A percentile compares a stretch with the other conserved stretches of the same genome.
Conservation (phyloP, 2,329 filamentous ascomycete species). For the Huntiella abstrusa region DNA sequence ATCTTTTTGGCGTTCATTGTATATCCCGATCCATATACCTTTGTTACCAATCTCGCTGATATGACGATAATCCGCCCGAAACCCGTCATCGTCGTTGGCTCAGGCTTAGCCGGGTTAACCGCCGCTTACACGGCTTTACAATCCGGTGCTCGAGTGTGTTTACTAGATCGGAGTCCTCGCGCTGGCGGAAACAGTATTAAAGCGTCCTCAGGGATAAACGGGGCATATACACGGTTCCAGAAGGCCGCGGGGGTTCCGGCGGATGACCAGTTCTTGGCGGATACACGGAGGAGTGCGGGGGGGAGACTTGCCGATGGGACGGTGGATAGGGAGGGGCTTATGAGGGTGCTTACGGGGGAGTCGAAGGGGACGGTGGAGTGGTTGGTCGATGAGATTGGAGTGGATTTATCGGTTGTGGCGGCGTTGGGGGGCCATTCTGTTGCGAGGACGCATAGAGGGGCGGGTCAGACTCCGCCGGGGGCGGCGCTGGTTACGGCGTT, state of each 20-base stretch:
- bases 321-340: constrained; percentile 24
- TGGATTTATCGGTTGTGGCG: constrained; percentile 39
- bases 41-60: no score
- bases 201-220: constrained; percentile 48
- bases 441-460: constrained; percentile 37
- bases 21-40: not conserved
- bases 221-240: constrained; percentile 39
- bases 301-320: constrained; percentile 15
- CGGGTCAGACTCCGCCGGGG: constrained; percentile 36
- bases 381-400: constrained; percentile 35
- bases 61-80: constrained; percentile 1
- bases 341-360: constrained; percentile 27
- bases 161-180: constrained; percentile 40
- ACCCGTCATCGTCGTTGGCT: constrained; percentile 41
- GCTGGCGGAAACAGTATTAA: constrained; percentile 49
- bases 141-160: constrained; percentile 30
- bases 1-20: not conserved
- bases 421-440: constrained; percentile 39
- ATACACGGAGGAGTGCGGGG: constrained; percentile 40
- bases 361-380: constrained; percentile 34
- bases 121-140: constrained; percentile 37
- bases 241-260: constrained; percentile 18
- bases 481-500: constrained; percentile 37
- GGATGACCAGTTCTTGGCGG: constrained; percentile 26
- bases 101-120: constrained; percentile 43